These are phyloP conservation scores for Psilocybe cubensis DNA, from an alignment of 768 basidiomycete species.

Conservation along the genomic window DNA sequence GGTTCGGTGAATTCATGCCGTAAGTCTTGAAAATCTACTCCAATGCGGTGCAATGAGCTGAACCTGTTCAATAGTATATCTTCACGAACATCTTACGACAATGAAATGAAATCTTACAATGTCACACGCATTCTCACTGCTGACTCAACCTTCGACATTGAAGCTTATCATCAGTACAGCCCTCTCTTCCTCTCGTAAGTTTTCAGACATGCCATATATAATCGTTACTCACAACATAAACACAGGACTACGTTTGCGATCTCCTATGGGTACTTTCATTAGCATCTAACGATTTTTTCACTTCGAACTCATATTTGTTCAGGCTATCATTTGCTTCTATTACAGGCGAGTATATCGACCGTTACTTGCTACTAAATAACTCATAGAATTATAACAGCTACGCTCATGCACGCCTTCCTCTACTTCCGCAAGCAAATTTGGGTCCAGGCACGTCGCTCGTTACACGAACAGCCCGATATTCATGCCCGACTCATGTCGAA, in stretches of 20 bases:
- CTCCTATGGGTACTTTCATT: slow-evolving; percentile 54
- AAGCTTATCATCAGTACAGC: slow-evolving; percentile 56
- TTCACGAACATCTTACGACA: slow-evolving; percentile 63
- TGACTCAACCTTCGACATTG: slow-evolving; percentile 53
- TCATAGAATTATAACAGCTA: slow-evolving; percentile 36
- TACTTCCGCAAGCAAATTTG: slow-evolving; percentile 80
- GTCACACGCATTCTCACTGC: slow-evolving; percentile 55
- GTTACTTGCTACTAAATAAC: background rate
- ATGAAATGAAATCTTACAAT: slow-evolving; percentile 58
- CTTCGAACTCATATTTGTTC: background rate
- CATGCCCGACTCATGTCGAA: slow-evolving; percentile 78
- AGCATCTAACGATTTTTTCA: background rate
- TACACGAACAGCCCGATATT: slow-evolving; percentile 79
- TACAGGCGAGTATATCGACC: slow-evolving; percentile 36
- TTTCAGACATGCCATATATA: too few relatives aligned
- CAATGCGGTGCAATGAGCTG: background rate
- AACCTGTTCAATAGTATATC: slow-evolving; percentile 44
- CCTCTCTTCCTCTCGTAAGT: slow-evolving; percentile 60
- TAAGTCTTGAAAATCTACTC: slow-evolving; percentile 28
- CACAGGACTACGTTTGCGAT: slow-evolving; percentile 65
- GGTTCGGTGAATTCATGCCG: slow-evolving; percentile 59
- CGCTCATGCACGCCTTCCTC: slow-evolving; percentile 66
- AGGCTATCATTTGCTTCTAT: slow-evolving; percentile 74
- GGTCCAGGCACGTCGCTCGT: slow-evolving; percentile 65
- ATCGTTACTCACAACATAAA: background rate